A percentile compares a stretch with the other conserved stretches of the same genome.
phyloP scores from a whole-genome alignment of 352 stramenopile species.

The Phytophthora cactorum region DNA sequence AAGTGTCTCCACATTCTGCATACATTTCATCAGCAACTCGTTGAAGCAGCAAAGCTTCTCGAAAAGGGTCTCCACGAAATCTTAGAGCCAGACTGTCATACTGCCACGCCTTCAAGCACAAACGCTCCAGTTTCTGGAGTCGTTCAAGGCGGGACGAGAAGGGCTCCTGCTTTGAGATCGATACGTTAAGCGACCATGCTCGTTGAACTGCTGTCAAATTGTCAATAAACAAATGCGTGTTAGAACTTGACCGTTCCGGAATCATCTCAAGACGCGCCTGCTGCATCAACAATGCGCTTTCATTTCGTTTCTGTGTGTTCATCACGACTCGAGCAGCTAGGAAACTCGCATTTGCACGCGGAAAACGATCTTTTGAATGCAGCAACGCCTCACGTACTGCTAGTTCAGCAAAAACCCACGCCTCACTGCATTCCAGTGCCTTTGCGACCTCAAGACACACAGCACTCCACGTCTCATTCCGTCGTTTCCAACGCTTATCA shows the following conservation, averaged over 20 bases:
- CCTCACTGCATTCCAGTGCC: slow-evolving; percentile 40
- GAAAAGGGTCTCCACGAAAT: slow-evolving; percentile 50
- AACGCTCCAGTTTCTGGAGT: slow-evolving; percentile 64
- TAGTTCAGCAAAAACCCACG: slow-evolving; percentile 42
- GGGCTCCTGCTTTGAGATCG: slow-evolving; percentile 41
- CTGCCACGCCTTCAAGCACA: slow-evolving; percentile 65
- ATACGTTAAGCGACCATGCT: slow-evolving; percentile 39
- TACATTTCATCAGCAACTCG: slow-evolving; percentile 56
- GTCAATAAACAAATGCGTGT: slow-evolving; percentile 13
- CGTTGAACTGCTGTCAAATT: slow-evolving; percentile 48
- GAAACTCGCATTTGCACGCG: slow-evolving; percentile 39
- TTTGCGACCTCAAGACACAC: slow-evolving; percentile 50
- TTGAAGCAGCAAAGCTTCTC: slow-evolving; percentile 64
- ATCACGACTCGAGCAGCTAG: slow-evolving; percentile 30
- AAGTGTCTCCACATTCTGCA: slow-evolving; percentile 50
- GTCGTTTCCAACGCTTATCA: slow-evolving; percentile 16
- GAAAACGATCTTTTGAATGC: slow-evolving; percentile 33
- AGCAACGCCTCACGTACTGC: slow-evolving; percentile 30
- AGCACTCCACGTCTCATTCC: slow-evolving; percentile 51
- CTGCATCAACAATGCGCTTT: slow-evolving; percentile 34
- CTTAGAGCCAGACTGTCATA: slow-evolving; percentile 49
- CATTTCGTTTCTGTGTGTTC: slow-evolving; percentile 26
- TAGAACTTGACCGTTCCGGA: neutral
- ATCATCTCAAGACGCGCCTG: slow-evolving; percentile 39
- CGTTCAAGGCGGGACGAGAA: slow-evolving; percentile 52